These are phyloP conservation scores for Sarocladium oryzae DNA, from an alignment of 2,329 filamentous ascomycete genomes.

Conservation along the genomic window DNA sequence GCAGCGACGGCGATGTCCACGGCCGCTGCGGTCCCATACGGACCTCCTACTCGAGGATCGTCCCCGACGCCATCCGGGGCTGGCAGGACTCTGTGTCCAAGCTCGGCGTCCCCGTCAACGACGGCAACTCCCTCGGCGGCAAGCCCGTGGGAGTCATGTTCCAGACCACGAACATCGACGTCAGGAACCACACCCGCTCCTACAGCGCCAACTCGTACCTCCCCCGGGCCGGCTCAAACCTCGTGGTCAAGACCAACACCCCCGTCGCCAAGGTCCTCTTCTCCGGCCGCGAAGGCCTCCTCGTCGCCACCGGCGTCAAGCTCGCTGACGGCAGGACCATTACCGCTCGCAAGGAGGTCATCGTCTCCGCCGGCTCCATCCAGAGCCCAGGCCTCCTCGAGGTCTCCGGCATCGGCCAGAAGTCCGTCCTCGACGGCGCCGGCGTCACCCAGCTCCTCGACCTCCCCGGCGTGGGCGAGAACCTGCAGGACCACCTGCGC, in stretches of 20 bases:
- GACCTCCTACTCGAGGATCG: neutral
- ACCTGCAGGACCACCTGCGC: slow-evolving; percentile 27
- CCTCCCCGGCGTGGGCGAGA: slow-evolving; percentile 32
- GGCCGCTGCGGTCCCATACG: neutral
- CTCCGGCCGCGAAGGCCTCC: neutral
- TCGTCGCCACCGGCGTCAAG: slow-evolving; percentile 18
- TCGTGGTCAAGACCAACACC: slow-evolving; percentile 19
- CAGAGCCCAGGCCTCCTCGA: slow-evolving; percentile 38
- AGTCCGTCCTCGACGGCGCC: slow-evolving; percentile 23
- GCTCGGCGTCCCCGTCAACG: slow-evolving; percentile 14
- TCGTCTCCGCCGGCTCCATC: slow-evolving; percentile 35
- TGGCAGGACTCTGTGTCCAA: neutral
- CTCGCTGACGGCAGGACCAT: slow-evolving; percentile 7
- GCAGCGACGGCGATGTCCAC: slow-evolving; percentile 9
- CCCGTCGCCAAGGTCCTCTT: slow-evolving; percentile 19
- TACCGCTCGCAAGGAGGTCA: slow-evolving; percentile 30
- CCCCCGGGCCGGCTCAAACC: slow-evolving; percentile 14
- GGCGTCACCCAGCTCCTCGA: slow-evolving; percentile 26
- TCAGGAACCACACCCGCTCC: slow-evolving; percentile 18
- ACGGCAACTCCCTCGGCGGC: slow-evolving; percentile 18
- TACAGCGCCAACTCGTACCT: slow-evolving; percentile 19
- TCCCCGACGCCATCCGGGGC: neutral
- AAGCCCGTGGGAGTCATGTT: slow-evolving; percentile 11
- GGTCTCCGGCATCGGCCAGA: slow-evolving; percentile 34
- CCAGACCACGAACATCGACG: slow-evolving; percentile 18